Conservation (phyloP, 768 basidiomycete genomes). For the Lepiota subincarnata region DNA sequence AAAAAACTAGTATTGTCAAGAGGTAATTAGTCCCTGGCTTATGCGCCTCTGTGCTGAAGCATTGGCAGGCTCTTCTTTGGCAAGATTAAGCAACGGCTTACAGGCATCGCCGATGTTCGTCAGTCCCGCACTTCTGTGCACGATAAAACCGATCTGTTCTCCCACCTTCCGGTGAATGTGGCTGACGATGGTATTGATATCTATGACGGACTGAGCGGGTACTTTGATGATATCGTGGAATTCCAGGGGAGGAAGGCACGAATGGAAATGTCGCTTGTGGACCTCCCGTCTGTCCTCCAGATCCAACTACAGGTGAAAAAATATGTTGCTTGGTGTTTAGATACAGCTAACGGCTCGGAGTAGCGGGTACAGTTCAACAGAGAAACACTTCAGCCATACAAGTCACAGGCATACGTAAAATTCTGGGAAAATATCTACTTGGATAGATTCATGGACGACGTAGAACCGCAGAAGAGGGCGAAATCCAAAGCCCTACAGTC, state of each 20-base stretch:
- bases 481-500: conserved; percentile 67
- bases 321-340: neutral
- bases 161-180: conserved; percentile 91
- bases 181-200: conserved; percentile 85
- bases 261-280: conserved; percentile 83
- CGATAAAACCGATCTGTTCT: conserved; percentile 90
- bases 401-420: conserved; percentile 93
- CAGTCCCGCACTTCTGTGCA: conserved; percentile 56
- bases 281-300: conserved; percentile 87
- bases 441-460: conserved; percentile 87
- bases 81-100: conserved; percentile 60
- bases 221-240: conserved; percentile 87
- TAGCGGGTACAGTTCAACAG: conserved; percentile 95
- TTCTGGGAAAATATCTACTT: conserved; percentile 84
- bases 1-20: conserved; percentile 78
- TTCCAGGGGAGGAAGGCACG: conserved; percentile 82
- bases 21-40: conserved; percentile 39
- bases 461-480: conserved; percentile 65
- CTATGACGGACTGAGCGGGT: conserved; percentile 88
- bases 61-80: conserved; percentile 73
- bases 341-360: conserved; percentile 11
- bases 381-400: conserved; percentile 86
- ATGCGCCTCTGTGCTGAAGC: neutral
- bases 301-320: conserved; percentile 83
- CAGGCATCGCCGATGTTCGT: conserved; percentile 29